Percentiles rank a stretch among this genome's conserved stretches.
These are phyloP conservation scores for Xylaria palmicola DNA, from an alignment of 495 filamentous ascomycete species.

Conservation along the genomic window DNA sequence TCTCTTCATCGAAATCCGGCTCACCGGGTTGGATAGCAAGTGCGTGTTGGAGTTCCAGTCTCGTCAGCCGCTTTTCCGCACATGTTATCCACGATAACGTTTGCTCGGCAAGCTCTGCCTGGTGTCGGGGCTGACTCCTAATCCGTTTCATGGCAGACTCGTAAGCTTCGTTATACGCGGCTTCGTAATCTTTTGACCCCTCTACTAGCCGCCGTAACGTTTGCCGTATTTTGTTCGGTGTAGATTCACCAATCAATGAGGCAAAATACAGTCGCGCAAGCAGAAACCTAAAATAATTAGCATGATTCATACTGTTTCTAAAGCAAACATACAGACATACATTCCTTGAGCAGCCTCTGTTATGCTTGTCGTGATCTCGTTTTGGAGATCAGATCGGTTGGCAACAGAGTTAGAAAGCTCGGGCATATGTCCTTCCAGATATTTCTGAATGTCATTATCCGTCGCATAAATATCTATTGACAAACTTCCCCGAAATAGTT, in stretches of 20 bases:
- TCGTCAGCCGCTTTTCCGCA: slow-evolving; percentile 39
- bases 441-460: slow-evolving; percentile 35
- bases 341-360: slow-evolving; percentile 37
- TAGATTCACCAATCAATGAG: slow-evolving; percentile 39
- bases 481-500: slow-evolving; percentile 1
- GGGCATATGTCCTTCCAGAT: slow-evolving; percentile 27
- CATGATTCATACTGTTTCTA: neutral
- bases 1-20: slow-evolving; percentile 36
- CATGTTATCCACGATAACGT: slow-evolving; percentile 48
- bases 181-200: slow-evolving; percentile 21
- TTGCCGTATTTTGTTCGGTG: slow-evolving; percentile 27
- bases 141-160: slow-evolving; percentile 42
- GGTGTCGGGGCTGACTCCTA: slow-evolving; percentile 29
- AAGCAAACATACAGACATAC: slow-evolving; percentile 24
- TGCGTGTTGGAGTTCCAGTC: slow-evolving; percentile 48
- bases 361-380: slow-evolving; percentile 34
- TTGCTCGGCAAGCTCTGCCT: slow-evolving; percentile 32
- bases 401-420: slow-evolving; percentile 24
- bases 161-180: slow-evolving; percentile 36
- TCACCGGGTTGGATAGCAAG: slow-evolving; percentile 39
- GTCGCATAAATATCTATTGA: slow-evolving; percentile 41
- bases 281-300: slow-evolving; percentile 44
- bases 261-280: slow-evolving; percentile 52
- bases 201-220: slow-evolving; percentile 36
- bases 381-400: slow-evolving; percentile 21